These are phyloP conservation scores for Symbiodinium natans DNA, from an alignment of 73 alveolate genomes.

Conservation along the genomic window DNA sequence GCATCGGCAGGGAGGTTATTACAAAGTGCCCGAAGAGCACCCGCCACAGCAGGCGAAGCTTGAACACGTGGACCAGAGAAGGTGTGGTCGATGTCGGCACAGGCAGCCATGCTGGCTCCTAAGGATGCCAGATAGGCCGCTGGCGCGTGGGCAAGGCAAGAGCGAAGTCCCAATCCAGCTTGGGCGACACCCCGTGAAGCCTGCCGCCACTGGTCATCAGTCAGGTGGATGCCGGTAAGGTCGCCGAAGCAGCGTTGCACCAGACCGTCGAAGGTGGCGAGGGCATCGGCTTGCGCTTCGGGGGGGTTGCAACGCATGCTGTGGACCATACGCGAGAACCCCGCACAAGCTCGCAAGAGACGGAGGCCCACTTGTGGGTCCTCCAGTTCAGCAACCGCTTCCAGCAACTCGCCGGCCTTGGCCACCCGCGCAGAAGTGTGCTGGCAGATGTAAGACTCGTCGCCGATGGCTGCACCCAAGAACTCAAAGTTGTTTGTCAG, in stretches of 20 bases:
- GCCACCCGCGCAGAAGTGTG: background rate
- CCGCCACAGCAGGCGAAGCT: background rate
- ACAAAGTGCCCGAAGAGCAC: background rate
- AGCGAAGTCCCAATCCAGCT: background rate
- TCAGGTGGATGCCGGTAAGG: background rate
- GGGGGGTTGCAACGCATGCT: conserved; percentile 11
- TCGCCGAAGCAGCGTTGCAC: background rate
- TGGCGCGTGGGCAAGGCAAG: background rate
- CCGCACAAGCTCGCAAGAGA: too few relatives aligned
- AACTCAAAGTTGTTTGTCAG: background rate
- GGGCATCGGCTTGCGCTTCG: background rate
- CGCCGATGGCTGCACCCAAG: background rate
- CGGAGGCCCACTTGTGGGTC: too few relatives aligned
- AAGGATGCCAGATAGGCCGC: conserved; percentile 7
- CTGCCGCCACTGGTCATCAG: background rate
- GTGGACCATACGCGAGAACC: background rate
- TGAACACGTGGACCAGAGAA: background rate
- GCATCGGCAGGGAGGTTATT: background rate
- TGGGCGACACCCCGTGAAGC: background rate
- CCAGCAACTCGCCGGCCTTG: background rate
- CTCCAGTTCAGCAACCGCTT: too few relatives aligned
- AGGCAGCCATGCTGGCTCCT: background rate
- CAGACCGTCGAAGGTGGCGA: background rate
- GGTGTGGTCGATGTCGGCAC: background rate
- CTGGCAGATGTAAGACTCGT: background rate